phyloP scores from a whole-genome alignment of 2,329 filamentous ascomycete genomes.

The Alternaria sp. region DNA sequence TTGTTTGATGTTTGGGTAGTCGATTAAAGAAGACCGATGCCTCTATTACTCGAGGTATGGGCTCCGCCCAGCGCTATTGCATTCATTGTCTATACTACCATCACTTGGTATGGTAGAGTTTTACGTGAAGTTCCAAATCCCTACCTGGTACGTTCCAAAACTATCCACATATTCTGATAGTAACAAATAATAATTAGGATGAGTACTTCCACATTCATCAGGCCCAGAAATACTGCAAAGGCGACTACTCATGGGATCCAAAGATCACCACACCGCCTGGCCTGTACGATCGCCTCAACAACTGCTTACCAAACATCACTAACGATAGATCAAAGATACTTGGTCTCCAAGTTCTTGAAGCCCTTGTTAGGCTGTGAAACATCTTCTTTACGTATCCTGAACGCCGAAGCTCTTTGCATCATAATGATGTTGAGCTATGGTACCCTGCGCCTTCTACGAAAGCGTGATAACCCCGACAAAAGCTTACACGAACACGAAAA shows the following conservation, averaged over 20 bases:
- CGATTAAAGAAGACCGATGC: constrained; percentile 24
- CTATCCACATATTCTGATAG: background rate
- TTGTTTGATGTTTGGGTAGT: background rate
- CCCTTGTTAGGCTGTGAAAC: constrained; percentile 54
- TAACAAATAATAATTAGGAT: constrained; percentile 63
- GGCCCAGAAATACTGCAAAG: constrained; percentile 83
- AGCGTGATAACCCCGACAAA: constrained; percentile 9
- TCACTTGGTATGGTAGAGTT: constrained; percentile 51
- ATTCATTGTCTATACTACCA: constrained; percentile 31
- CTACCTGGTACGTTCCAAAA: constrained; percentile 61
- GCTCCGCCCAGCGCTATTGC: constrained; percentile 35
- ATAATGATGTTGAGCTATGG: constrained; percentile 44
- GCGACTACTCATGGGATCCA: constrained; percentile 81
- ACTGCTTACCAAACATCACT: constrained; percentile 32
- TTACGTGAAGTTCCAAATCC: constrained; percentile 62
- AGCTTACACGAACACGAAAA: background rate
- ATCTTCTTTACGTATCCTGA: constrained; percentile 50
- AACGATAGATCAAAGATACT: constrained; percentile 49
- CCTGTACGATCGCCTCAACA: constrained; percentile 58
- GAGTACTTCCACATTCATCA: constrained; percentile 91
- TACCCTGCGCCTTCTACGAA: constrained; percentile 32
- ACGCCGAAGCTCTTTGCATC: constrained; percentile 50
- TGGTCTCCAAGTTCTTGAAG: constrained; percentile 52
- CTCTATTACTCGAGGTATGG: constrained; percentile 33
- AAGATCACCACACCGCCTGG: constrained; percentile 98